Conservation (phyloP, 352 stramenopile species). For the Phytophthora uliginosa region DNA sequence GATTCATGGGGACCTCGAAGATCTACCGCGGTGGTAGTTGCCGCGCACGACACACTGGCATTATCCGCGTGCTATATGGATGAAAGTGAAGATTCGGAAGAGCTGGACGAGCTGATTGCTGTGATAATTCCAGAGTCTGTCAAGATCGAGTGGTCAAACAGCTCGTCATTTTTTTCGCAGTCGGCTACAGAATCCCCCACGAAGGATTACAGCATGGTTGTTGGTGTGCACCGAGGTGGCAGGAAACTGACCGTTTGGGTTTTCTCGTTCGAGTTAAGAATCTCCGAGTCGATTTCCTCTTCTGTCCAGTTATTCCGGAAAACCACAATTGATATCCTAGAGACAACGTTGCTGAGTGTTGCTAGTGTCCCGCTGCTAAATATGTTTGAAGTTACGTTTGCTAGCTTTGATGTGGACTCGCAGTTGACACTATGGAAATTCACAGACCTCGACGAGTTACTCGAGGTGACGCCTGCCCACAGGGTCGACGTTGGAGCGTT, state of each 20-base stretch:
- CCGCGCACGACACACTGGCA: constrained; percentile 7
- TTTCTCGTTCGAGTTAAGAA: constrained; percentile 51
- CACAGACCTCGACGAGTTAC: constrained; percentile 61
- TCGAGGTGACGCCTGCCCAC: constrained; percentile 51
- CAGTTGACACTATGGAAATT: constrained; percentile 69
- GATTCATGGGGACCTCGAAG: constrained; percentile 4
- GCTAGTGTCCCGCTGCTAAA: constrained; percentile 56
- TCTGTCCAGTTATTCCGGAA: constrained; percentile 60
- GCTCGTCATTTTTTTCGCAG: constrained; percentile 41
- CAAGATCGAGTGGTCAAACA: constrained; percentile 66
- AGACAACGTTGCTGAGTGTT: constrained; percentile 45
- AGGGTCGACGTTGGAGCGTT: constrained; percentile 48
- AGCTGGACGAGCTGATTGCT: constrained; percentile 43
- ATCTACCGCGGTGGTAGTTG: constrained; percentile 2
- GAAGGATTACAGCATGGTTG: constrained; percentile 73
- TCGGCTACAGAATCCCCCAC: constrained; percentile 31
- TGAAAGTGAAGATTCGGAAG: constrained; percentile 28
- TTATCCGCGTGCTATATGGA: constrained; percentile 42
- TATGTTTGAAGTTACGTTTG: constrained; percentile 58
- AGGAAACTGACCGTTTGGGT: constrained; percentile 64
- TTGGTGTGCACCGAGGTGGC: constrained; percentile 54
- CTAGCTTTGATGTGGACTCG: constrained; percentile 50
- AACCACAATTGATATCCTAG: constrained; percentile 41
- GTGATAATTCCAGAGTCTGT: constrained; percentile 57
- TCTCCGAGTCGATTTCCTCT: constrained; percentile 7